Evolutionary conservation across 148 eudicot genomes (phyloP), one percentile per base, ranked within the genome.

Genomic region (Polygonum aviculare): DNA sequence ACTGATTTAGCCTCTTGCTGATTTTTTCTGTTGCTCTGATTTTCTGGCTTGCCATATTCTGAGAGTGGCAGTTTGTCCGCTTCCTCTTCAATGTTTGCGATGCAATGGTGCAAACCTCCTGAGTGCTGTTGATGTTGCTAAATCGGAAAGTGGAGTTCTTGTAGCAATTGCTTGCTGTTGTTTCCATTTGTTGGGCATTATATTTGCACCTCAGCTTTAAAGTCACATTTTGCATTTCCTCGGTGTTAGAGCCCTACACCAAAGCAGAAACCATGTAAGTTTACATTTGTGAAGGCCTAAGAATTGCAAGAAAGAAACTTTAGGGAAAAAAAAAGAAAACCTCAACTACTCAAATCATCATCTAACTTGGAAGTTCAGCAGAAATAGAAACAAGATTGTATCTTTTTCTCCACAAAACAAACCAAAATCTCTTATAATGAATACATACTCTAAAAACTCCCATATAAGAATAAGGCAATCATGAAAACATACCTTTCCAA

Each of bases 401-500:
- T 7, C 47, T 6, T 6, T 44, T 7, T 44, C 9, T 44, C 47
- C 47, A 44, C 11, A 7, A 44, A 44, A 15, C 54, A 51, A 51
- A n/a, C 15, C n/a, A 51, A 50, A 50, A 44, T 44, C 47, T 7
- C n/a, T 51, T 51, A 14, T 3, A 51, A 18, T 51, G n/a, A 51
- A 51, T 18, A 51, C n/a, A 51, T 18, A 14, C 54, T 50, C 19
- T 6, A 16, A 51, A 51, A 51, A 51, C n/a, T 51, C 15, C 55
- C 55, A 51, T 14, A 51, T 2, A 19, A 21, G 63, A 19, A 21
- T 19, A 63, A 63, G 38, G 39, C 33, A 8, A 22, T 7, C n/a
- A 7, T 21, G 4, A 16, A 11, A 67, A 67, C 60, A 74, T 85
- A 89, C 92, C 91, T 85, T 83, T 80, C 87, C 88, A 78, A 87